These are phyloP conservation scores for Penicillium sp. DNA, from an alignment of 2,329 filamentous ascomycete genomes.

Conservation along the genomic window DNA sequence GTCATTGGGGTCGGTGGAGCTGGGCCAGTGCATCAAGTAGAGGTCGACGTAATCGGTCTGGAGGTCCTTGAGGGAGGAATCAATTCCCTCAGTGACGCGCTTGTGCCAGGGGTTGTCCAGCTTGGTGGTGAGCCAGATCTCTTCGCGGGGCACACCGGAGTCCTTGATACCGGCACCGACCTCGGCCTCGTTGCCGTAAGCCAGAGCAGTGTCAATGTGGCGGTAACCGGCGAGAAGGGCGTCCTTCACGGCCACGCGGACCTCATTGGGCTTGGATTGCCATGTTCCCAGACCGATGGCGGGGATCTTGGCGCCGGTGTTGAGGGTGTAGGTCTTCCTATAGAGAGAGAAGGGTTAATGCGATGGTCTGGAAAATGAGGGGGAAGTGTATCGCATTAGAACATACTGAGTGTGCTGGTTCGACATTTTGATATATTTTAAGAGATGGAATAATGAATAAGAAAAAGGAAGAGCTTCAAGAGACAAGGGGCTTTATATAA, in stretches of 20 bases:
- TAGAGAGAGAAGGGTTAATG: background rate
- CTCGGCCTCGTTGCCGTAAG: conserved; percentile 64
- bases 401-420: conserved; percentile 25
- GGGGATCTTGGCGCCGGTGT: conserved; percentile 50
- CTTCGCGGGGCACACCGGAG: conserved; percentile 62
- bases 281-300: conserved; percentile 55
- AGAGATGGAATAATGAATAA: background rate
- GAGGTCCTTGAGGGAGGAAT: conserved; percentile 61
- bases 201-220: conserved; percentile 53
- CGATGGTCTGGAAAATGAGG: background rate
- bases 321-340: conserved; percentile 46
- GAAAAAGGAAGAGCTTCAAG: background rate
- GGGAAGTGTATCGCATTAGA: background rate
- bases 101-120: conserved; percentile 65
- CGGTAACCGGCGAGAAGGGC: conserved; percentile 53
- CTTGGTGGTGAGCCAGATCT: conserved; percentile 69
- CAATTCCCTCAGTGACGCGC: conserved; percentile 60
- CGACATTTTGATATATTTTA: conserved; percentile 16
- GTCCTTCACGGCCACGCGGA: conserved; percentile 48
- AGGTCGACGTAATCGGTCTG: conserved; percentile 67
- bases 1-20: conserved; percentile 52
- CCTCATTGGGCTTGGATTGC: conserved; percentile 54
- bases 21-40: conserved; percentile 69
- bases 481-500: conserved; percentile 12
- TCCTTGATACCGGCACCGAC: conserved; percentile 65